Evolutionary conservation across 495 filamentous ascomycete genomes (phyloP).

Genomic region (Podospora fimiseda): DNA sequence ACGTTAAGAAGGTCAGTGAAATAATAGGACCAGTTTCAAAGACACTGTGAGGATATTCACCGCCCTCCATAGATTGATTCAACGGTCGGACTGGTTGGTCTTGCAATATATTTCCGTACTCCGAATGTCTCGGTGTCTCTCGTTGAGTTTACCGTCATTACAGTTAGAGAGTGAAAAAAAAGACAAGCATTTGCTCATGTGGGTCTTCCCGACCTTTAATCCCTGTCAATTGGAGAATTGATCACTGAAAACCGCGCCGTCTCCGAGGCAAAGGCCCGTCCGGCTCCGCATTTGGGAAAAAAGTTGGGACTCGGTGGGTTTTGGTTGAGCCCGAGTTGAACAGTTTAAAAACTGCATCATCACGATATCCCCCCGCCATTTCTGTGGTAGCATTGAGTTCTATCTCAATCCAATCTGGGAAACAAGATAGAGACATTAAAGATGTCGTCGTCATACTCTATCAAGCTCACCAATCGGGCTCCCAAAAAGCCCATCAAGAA

Average conservation of each 20-base stretch:
- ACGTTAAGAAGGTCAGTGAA: too few species aligned
- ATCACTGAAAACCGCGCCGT: neutral
- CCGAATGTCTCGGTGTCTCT: too few species aligned
- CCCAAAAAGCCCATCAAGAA: constrained; percentile 59
- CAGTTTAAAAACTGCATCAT: neutral
- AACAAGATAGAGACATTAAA: neutral
- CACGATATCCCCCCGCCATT: neutral
- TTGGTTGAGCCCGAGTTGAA: neutral
- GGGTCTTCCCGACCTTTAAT: neutral
- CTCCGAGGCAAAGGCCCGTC: neutral
- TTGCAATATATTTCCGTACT: too few species aligned
- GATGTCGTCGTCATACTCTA: constrained; percentile 32
- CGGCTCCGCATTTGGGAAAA: neutral
- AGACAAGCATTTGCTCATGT: neutral
- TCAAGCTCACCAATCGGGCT: constrained; percentile 39
- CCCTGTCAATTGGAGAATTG: neutral
- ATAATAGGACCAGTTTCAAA: too few species aligned
- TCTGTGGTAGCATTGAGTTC: neutral
- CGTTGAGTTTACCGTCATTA: too few species aligned
- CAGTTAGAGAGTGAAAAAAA: constrained; percentile 1
- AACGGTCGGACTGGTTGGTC: too few species aligned
- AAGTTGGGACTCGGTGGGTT: neutral
- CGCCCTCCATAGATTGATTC: too few species aligned
- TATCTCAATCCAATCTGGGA: neutral
- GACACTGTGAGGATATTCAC: too few species aligned